These are phyloP conservation scores for Betula pendula DNA, from an alignment of 306 rosid genomes.

Conservation along the genomic window DNA sequence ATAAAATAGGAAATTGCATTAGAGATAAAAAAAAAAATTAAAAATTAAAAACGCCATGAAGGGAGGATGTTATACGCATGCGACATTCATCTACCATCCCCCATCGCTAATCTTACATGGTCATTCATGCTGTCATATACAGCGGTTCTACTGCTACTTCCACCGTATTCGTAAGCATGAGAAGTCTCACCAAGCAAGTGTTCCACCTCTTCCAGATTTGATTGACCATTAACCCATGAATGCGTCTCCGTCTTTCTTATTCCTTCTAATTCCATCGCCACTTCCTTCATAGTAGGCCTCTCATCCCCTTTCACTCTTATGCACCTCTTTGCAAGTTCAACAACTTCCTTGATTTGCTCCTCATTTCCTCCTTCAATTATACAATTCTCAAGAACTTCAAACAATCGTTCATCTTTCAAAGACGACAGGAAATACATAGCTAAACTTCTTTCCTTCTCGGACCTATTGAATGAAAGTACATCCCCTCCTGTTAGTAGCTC, in stretches of 20 bases:
- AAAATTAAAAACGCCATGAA: no score
- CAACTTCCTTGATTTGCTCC: conserved; percentile 23
- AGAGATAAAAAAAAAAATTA: no score
- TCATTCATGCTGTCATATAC: neutral
- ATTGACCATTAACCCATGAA: neutral
- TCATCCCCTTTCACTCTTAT: conserved; percentile 21
- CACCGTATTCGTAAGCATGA: neutral
- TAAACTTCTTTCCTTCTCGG: conserved; percentile 24
- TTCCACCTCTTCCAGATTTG: neutral
- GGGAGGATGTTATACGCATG: no score
- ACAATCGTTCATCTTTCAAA: conserved; percentile 17
- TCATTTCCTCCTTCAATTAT: conserved; percentile 3
- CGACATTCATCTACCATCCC: neutral
- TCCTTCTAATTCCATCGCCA: conserved; percentile 31
- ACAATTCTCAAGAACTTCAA: conserved; percentile 15
- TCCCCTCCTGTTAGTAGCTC: conserved; percentile 35
- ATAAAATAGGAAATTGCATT: no score
- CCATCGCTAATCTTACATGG: neutral
- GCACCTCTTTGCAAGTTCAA: conserved; percentile 12
- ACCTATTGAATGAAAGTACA: conserved; percentile 24
- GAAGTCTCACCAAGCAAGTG: neutral
- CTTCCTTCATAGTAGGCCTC: conserved; percentile 41
- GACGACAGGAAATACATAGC: conserved; percentile 28
- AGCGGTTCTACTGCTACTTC: neutral
- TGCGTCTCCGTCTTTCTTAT: conserved; percentile 8